These are phyloP conservation scores for Lichenothelia convexa DNA, from an alignment of 495 filamentous ascomycete genomes.

Conservation along the genomic window DNA sequence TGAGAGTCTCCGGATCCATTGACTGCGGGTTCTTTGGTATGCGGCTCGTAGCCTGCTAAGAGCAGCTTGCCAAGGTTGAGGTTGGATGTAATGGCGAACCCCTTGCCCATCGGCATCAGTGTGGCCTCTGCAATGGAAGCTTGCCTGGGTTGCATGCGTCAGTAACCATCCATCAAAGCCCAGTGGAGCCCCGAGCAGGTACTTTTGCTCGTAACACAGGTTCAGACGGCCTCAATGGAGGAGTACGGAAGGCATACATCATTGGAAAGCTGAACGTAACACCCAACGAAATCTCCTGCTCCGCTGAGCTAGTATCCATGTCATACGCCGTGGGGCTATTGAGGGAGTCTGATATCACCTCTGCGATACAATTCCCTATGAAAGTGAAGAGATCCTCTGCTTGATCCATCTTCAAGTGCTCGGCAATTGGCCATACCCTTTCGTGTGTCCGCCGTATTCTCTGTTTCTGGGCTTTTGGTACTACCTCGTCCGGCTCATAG, in stretches of 20 bases:
- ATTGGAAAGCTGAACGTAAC: conserved; percentile 82
- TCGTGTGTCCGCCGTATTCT: conserved; percentile 46
- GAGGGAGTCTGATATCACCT: conserved; percentile 41
- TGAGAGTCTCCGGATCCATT: conserved; percentile 16
- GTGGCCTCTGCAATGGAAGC: conserved; percentile 54
- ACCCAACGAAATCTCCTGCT: conserved; percentile 56
- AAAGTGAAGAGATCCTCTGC: conserved; percentile 59
- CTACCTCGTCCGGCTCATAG: too few species aligned
- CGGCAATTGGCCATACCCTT: conserved; percentile 59
- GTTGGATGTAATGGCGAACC: conserved; percentile 57
- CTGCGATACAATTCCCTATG: conserved; percentile 60
- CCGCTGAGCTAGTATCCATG: too few species aligned
- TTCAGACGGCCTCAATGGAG: too few species aligned
- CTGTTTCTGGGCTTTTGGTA: conserved; percentile 21
- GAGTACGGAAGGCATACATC: too few species aligned
- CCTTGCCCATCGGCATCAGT: conserved; percentile 77
- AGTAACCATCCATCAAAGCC: too few species aligned
- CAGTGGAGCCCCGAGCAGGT: too few species aligned
- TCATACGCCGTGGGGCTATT: conserved; percentile 22
- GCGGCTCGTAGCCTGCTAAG: conserved; percentile 45
- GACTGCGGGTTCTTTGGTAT: conserved; percentile 26
- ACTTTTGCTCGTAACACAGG: neutral
- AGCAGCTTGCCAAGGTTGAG: conserved; percentile 55
- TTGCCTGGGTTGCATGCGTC: too few species aligned
- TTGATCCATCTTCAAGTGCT: conserved; percentile 59